Evolutionary conservation across 176 grass and related monocot species (phyloP).

Genomic region (Ampelocalamus luodianensis): DNA sequence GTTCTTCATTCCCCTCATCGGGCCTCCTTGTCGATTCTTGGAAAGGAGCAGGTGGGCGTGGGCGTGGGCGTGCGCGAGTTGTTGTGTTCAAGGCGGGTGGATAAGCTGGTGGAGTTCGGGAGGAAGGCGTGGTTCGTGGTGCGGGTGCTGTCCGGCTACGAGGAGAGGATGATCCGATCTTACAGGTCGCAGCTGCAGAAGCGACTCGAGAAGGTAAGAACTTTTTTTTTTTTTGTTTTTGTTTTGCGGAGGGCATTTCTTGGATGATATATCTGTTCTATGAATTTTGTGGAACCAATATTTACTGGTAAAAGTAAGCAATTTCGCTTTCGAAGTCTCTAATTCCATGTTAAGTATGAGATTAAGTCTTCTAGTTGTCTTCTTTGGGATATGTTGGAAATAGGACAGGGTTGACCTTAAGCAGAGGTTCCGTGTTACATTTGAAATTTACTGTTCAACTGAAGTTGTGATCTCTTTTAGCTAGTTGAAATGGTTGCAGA

Average conservation of each 20-base stretch:
- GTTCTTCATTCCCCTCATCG: background rate
- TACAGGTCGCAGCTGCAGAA: conserved; percentile 82
- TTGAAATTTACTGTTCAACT: background rate
- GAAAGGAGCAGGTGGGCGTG: too few species aligned
- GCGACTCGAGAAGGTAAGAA: conserved; percentile 62
- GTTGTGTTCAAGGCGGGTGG: too few species aligned
- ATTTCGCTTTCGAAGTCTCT: background rate
- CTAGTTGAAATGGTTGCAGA: background rate
- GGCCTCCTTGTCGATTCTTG: too few species aligned
- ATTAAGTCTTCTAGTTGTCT: background rate
- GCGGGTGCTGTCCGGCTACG: conserved; percentile 80
- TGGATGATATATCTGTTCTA: background rate
- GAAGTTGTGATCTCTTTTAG: background rate
- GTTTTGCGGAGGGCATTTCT: background rate
- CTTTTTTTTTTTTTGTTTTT: too few species aligned
- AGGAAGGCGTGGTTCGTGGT: conserved; percentile 85
- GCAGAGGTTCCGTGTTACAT: background rate
- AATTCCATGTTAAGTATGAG: background rate
- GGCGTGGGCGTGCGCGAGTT: too few species aligned
- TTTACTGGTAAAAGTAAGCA: background rate
- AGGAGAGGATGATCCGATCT: conserved; percentile 87
- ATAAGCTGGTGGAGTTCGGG: conserved; percentile 76
- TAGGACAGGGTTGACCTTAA: too few species aligned
- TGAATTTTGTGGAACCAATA: background rate
- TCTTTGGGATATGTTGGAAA: background rate